Evolutionary conservation across 805 yeast genomes (phyloP).

Genomic region (Wickerhamiella musiphila): DNA sequence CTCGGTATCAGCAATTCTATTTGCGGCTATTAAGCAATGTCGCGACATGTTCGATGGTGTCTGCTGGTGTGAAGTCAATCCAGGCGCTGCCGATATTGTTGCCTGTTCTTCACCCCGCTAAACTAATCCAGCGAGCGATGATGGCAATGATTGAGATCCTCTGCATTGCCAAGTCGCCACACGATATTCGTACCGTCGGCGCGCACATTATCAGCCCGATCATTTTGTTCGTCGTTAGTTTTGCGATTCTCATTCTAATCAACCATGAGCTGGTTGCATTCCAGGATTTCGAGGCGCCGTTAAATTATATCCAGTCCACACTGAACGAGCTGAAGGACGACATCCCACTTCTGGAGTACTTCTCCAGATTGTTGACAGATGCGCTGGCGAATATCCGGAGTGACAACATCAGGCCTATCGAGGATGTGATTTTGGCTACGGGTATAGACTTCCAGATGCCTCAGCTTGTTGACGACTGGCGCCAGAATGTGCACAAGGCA

Average conservation of each 20-base stretch:
- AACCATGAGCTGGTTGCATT: conserved; percentile 7
- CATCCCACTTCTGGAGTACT: conserved; percentile 5
- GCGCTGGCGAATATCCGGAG: conserved; percentile 1
- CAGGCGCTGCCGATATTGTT: conserved; percentile 7
- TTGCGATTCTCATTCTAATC: conserved; percentile 4
- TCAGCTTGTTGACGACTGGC: conserved; percentile 5
- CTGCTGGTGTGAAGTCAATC: too few species aligned
- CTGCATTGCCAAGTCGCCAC: conserved; percentile 12
- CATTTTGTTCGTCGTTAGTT: conserved; percentile 7
- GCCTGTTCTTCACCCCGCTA: conserved; percentile 9
- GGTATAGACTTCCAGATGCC: conserved; percentile 6
- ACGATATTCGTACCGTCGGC: conserved; percentile 9
- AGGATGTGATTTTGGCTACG: conserved; percentile 5
- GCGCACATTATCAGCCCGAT: conserved; percentile 10
- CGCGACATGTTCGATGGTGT: too few species aligned
- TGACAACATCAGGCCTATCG: conserved; percentile 4
- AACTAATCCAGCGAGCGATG: conserved; percentile 11
- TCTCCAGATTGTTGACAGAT: conserved; percentile 4
- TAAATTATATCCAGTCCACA: conserved; percentile 7
- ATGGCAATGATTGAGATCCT: conserved; percentile 12
- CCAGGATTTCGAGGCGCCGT: conserved; percentile 9
- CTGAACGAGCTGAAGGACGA: conserved; percentile 4
- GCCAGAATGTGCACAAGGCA: too few species aligned
- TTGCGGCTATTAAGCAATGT: too few species aligned
- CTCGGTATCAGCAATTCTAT: too few species aligned